Evolutionary conservation across 768 basidiomycete species (phyloP), one percentile per base, ranked within the genome.

Genomic region (Leccinellum albellum): DNA sequence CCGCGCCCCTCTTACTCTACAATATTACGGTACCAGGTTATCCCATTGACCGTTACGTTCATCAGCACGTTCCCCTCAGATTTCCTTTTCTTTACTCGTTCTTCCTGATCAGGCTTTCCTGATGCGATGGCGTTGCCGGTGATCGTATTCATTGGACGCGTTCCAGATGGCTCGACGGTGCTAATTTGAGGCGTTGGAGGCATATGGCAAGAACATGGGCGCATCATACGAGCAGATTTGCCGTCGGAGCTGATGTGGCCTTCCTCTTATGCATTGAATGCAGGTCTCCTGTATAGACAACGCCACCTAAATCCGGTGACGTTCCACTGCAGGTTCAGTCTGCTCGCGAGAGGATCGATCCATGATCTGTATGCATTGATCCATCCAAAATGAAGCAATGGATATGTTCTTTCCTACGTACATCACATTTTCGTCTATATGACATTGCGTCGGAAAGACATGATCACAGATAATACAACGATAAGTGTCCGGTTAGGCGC

Each of bases 91-190:
- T n/a, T 48, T 40, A 40, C 20, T 40, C 20, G n/a, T 53, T 17
- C 6, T 20, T 40, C 4, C n/a, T n/a, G 35, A 17, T 37, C 17
- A 10, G n/a, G n/a, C n/a, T 40, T 23, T 7, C 21, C 45, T 21
- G 33, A 21, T 17, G 20, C 24, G 24, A 13, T 42, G 21, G 44
- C 44, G 14, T 48, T 20, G 20, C 12, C 10, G 5, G 17, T 48
- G 26, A 21, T 40, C 17, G 46, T 47, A 6, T 9, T 24, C 24
- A 23, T 17, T 29, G 26, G 35, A 28, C 20, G 4, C 20, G 24
- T 6, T n/a, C 4, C 73, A 2, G 40, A 26, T 56, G 87, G 82
- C 81, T 86, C 1, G 87, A 88, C 60, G 85, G 86, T 48, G 82
- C 81, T 32, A 88, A 88, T 62, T 67, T 89, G 50, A 88, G 86